Evolutionary conservation across 192 early-diverging fungal species (phyloP).

Genomic region (Bifiguratus adelaidae): DNA sequence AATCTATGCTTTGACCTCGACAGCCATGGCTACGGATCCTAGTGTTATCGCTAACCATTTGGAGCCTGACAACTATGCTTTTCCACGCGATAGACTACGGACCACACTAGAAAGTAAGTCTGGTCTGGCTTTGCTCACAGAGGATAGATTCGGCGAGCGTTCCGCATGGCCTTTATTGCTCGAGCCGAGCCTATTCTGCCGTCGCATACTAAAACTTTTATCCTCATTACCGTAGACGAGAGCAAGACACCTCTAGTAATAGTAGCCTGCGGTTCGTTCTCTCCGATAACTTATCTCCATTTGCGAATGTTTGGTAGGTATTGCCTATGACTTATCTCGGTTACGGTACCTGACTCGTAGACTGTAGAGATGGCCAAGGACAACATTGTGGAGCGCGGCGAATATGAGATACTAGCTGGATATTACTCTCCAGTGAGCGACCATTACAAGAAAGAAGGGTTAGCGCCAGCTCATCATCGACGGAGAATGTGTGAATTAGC

Average conservation of each 20-base stretch:
- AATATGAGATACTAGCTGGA: conserved; percentile 86
- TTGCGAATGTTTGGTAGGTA: conserved; percentile 95
- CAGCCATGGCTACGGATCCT: neutral
- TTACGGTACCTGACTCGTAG: neutral
- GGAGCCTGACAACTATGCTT: conserved; percentile 11
- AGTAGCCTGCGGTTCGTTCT: conserved; percentile 95
- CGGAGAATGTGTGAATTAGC: conserved; percentile 91
- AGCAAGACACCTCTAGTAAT: conserved; percentile 75
- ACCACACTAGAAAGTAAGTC: conserved; percentile 9
- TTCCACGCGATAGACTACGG: conserved; percentile 12
- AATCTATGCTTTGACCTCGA: neutral
- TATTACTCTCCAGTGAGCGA: conserved; percentile 97
- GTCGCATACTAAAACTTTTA: neutral
- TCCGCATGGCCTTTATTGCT: too few species aligned
- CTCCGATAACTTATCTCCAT: conserved; percentile 94
- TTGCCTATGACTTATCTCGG: neutral
- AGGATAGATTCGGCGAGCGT: too few species aligned
- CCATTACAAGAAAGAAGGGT: conserved; percentile 85
- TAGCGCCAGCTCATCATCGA: conserved; percentile 78
- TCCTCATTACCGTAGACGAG: conserved; percentile 31
- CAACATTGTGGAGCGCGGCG: conserved; percentile 54
- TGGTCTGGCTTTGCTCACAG: neutral
- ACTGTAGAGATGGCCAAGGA: conserved; percentile 88
- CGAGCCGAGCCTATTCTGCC: neutral
- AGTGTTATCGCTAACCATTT: neutral